phyloP scores from a whole-genome alignment of 306 rosid species.

The Myrica gale region DNA sequence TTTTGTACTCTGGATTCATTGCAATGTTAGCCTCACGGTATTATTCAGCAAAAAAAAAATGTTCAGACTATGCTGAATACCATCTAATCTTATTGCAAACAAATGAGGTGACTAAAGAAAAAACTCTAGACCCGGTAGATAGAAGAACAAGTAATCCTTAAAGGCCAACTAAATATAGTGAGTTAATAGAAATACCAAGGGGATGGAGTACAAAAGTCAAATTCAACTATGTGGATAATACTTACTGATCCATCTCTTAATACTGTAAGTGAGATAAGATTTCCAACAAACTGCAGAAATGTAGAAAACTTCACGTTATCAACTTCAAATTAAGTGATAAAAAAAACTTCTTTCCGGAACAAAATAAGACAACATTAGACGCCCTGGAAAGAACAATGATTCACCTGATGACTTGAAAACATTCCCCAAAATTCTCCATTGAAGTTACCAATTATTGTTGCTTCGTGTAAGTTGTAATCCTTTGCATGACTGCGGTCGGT shows the following conservation, averaged over 20 bases:
- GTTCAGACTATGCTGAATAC: background rate
- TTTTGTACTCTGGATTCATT: too few relatives aligned
- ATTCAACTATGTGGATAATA: conserved; percentile 16
- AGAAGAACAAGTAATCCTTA: background rate
- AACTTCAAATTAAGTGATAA: conserved; percentile 10
- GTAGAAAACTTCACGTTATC: conserved; percentile 9
- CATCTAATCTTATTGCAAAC: too few relatives aligned
- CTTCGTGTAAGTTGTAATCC: conserved; percentile 63
- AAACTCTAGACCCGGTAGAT: background rate
- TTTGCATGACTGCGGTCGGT: conserved; percentile 74
- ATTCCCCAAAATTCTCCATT: conserved; percentile 92
- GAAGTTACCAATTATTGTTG: conserved; percentile 79
- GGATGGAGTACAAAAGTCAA: conserved; percentile 15
- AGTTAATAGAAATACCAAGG: too few relatives aligned
- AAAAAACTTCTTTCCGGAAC: too few relatives aligned
- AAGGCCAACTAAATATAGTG: too few relatives aligned
- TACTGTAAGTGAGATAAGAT: conserved; percentile 72
- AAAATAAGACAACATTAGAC: background rate
- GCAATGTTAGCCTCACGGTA: too few relatives aligned
- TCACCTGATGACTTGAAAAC: conserved; percentile 83
- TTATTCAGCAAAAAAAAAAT: too few relatives aligned
- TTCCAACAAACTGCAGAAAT: conserved; percentile 78
- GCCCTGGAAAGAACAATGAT: background rate
- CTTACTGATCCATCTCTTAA: conserved; percentile 64
- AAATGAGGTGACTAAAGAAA: background rate